Conservation (phyloP, 768 basidiomycete genomes). For the Lactifluus echinatus region DNA sequence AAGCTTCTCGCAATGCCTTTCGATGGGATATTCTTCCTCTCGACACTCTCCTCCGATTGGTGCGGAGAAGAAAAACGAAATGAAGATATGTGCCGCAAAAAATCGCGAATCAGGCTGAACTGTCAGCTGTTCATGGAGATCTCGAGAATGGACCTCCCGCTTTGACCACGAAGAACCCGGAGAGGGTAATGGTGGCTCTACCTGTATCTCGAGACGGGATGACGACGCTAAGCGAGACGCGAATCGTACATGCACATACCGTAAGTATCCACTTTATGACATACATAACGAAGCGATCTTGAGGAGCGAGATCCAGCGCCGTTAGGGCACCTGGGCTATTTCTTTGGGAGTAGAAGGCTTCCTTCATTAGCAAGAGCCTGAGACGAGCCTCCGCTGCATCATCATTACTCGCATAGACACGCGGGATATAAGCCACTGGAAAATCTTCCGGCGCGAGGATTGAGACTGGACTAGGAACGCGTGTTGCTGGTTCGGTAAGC, state of each 20-base stretch:
- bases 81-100: constrained; percentile 15
- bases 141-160: background rate
- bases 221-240: background rate
- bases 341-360: background rate
- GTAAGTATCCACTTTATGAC: constrained; percentile 17
- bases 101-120: constrained; percentile 16
- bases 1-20: background rate
- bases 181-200: constrained; percentile 7
- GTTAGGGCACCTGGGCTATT: background rate
- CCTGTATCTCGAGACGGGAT: background rate
- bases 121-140: constrained; percentile 17
- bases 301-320: background rate
- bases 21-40: background rate
- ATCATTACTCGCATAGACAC: background rate
- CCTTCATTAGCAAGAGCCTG: constrained; percentile 1
- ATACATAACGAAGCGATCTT: background rate
- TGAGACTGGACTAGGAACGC: background rate
- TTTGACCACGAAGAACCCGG: background rate
- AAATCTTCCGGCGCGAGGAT: background rate
- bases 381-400: constrained; percentile 12
- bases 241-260: background rate
- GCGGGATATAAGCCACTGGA: background rate
- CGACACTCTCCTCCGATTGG: background rate
- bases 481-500: constrained; percentile 5
- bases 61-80: constrained; percentile 3